Evolutionary conservation across 1,284 basidiomycete species (phyloP).

Genomic region (Agaricales sp.): DNA sequence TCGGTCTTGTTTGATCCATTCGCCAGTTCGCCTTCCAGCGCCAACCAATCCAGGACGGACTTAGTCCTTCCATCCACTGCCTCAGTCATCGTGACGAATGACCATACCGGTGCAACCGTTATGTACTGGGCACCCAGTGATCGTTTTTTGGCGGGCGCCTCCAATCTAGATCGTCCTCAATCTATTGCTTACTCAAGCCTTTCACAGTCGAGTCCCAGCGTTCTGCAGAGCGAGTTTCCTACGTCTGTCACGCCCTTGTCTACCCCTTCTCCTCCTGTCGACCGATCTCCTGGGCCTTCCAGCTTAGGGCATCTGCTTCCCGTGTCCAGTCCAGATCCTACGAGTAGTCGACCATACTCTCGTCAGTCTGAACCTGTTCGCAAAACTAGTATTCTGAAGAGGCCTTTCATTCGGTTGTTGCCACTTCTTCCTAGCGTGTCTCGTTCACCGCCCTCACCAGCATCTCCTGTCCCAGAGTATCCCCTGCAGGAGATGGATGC

Average conservation of each 20-base stretch:
- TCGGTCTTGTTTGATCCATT: not conserved
- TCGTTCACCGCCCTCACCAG: not conserved
- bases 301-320: not conserved
- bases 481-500: not conserved
- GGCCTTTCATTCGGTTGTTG: not conserved
- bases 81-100: not conserved
- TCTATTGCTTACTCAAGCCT: not conserved
- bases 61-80: not conserved
- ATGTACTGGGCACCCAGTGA: not conserved
- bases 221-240: not conserved
- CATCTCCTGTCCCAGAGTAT: not conserved
- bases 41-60: not conserved
- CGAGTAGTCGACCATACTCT: not conserved
- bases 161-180: not conserved
- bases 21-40: not conserved
- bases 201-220: not conserved
- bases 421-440: not conserved
- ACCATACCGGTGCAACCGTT: not conserved
- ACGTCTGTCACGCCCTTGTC: not conserved
- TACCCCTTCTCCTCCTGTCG: not conserved
- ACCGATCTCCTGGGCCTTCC: not conserved
- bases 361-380: not conserved
- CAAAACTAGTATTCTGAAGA: not conserved
- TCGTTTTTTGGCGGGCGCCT: conserved; percentile 1
- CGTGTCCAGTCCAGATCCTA: not conserved